Conservation (phyloP, 2,329 filamentous ascomycete genomes). For the Trichoderma brevicompactum region DNA sequence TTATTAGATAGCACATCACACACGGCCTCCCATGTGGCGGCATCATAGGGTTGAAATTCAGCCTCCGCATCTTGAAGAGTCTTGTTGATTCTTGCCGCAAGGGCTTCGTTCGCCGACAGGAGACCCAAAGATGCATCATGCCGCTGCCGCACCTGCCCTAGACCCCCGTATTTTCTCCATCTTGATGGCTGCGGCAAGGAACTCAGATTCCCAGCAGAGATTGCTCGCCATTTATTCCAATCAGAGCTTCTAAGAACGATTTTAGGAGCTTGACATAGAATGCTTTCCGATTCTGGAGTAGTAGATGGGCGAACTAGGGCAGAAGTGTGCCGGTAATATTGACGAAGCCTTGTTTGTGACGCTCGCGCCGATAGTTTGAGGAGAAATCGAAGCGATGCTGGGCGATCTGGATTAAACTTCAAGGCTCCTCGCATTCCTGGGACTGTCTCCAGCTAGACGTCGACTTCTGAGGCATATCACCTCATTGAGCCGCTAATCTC, state of each 20-base stretch:
- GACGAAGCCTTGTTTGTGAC: constrained; percentile 19
- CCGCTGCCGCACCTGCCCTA: constrained; percentile 30
- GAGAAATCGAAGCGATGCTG: constrained; percentile 31
- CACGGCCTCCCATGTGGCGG: constrained; percentile 33
- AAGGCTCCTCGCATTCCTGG: constrained; percentile 41
- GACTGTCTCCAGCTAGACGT: constrained; percentile 32
- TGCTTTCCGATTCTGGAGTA: constrained; percentile 15
- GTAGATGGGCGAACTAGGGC: constrained; percentile 31
- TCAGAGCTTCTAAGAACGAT: constrained; percentile 15
- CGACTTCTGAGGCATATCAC: constrained; percentile 32
- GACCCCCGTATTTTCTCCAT: constrained; percentile 33
- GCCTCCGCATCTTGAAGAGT: constrained; percentile 14
- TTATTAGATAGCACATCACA: constrained; percentile 32
- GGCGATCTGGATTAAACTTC: constrained; percentile 31
- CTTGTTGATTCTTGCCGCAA: not conserved
- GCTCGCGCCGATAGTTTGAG: constrained; percentile 15
- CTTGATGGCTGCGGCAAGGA: constrained; percentile 25
- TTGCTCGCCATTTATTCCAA: constrained; percentile 27
- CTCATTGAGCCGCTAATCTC: constrained; percentile 31
- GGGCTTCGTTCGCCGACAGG: not conserved
- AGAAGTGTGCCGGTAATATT: constrained; percentile 22
- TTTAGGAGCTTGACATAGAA: constrained; percentile 27
- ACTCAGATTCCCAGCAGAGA: constrained; percentile 7
- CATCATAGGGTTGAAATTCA: constrained; percentile 28
- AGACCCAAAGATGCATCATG: constrained; percentile 18